Evolutionary conservation across 805 yeast genomes (phyloP).

Genomic region (Pichia scutulata): DNA sequence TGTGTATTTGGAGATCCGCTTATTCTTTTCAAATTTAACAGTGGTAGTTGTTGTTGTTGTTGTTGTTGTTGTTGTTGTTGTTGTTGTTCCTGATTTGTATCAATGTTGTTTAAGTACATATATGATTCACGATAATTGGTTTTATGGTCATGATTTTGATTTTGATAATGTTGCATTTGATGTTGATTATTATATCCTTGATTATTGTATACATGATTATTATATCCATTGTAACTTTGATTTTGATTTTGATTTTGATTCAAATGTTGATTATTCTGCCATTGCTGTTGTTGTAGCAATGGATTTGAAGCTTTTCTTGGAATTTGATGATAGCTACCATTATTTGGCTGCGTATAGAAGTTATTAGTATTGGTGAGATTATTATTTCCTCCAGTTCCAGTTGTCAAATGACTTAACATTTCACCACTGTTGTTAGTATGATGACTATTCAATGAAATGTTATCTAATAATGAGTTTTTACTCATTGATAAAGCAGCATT

Average conservation of each 20-base stretch:
- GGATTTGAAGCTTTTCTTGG: neutral
- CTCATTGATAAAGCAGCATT: constrained; percentile 8
- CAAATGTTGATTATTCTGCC: neutral
- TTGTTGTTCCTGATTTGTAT: neutral
- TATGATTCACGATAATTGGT: constrained; percentile 5
- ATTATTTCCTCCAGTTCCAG: neutral
- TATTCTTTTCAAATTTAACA: neutral
- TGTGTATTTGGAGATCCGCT: constrained; percentile 2
- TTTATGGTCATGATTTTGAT: neutral
- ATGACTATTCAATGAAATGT: constrained; percentile 9
- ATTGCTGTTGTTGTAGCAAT: constrained; percentile 2
- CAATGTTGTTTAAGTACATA: constrained; percentile 6
- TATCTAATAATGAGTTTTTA: constrained; percentile 8
- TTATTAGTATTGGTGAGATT: neutral
- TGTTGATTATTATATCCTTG: neutral
- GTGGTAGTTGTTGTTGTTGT: constrained; percentile 5
- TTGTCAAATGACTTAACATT: neutral
- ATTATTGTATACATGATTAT: neutral
- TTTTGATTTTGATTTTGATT: neutral
- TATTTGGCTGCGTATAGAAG: neutral
- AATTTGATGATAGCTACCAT: neutral
- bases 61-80: constrained; percentile 11
- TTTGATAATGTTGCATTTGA: neutral
- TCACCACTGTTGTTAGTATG: neutral
- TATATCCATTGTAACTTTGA: neutral